These are phyloP conservation scores for Phytophthora ohioensis DNA, from an alignment of 352 stramenopile species.

Conservation along the genomic window DNA sequence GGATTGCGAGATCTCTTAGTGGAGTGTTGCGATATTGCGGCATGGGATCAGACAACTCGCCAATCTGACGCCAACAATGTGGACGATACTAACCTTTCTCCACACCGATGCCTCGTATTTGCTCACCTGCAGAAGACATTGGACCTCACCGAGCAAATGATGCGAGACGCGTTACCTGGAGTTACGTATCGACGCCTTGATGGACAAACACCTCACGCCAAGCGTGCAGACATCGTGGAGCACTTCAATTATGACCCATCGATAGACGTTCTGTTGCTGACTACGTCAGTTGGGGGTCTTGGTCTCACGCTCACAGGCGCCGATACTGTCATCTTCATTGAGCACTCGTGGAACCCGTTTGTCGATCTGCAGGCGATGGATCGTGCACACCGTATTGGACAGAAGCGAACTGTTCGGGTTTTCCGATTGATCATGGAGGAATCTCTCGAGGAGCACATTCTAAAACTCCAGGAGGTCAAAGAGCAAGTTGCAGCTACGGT, in stretches of 20 bases:
- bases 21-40: conserved; percentile 66
- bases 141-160: conserved; percentile 92
- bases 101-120: conserved; percentile 97
- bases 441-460: conserved; percentile 82
- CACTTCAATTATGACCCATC: conserved; percentile 93
- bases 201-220: conserved; percentile 79
- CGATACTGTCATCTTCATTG: conserved; percentile 98
- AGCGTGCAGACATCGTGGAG: conserved; percentile 87
- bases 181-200: conserved; percentile 93
- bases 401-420: conserved; percentile 74
- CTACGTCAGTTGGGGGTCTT: conserved; percentile 94
- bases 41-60: conserved; percentile 28
- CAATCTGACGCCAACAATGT: conserved; percentile 3
- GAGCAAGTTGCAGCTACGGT: conserved; percentile 73
- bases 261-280: conserved; percentile 96
- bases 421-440: conserved; percentile 83
- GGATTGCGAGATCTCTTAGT: conserved; percentile 82
- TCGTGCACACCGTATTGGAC: conserved; percentile 81
- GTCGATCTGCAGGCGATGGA: conserved; percentile 95
- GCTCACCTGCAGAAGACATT: conserved; percentile 94
- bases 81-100: conserved; percentile 41
- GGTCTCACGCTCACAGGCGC: conserved; percentile 97
- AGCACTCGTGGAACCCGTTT: conserved; percentile 98
- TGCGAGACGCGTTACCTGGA: conserved; percentile 73
- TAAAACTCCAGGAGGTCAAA: conserved; percentile 86